A percentile compares a stretch with the other conserved stretches of the same genome.
These are phyloP conservation scores for Trichophyton benhamiae DNA, from an alignment of 2,329 filamentous ascomycete species.

Conservation along the genomic window DNA sequence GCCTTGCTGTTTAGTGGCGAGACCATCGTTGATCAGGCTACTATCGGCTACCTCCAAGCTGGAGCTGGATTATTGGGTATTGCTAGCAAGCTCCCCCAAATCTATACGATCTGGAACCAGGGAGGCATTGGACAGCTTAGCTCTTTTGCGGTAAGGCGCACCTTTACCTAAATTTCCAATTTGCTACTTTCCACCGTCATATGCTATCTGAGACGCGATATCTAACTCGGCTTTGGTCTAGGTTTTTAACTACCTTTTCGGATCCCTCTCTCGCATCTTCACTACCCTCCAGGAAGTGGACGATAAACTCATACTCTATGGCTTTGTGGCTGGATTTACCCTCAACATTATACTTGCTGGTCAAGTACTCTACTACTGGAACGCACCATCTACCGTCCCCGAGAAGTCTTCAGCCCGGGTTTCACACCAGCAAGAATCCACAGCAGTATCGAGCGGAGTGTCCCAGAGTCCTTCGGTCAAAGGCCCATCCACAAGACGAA, in stretches of 20 bases:
- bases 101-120: conserved; percentile 68
- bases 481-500: conserved; percentile 44
- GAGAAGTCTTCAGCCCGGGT: conserved; percentile 18
- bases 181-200: not conserved
- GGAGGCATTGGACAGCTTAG: conserved; percentile 91
- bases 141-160: conserved; percentile 70
- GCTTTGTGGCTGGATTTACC: conserved; percentile 81
- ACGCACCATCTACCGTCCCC: conserved; percentile 35
- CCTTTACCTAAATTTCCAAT: conserved; percentile 1
- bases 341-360: conserved; percentile 75
- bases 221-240: conserved; percentile 27
- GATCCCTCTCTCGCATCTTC: conserved; percentile 88
- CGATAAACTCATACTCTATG: conserved; percentile 90
- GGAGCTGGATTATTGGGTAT: conserved; percentile 72
- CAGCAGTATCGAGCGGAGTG: conserved; percentile 30
- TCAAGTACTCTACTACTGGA: conserved; percentile 98
- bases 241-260: conserved; percentile 97
- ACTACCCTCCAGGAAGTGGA: conserved; percentile 96
- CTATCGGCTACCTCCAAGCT: conserved; percentile 65
- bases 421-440: conserved; percentile 17
- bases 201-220: conserved; percentile 1
- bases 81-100: conserved; percentile 88
- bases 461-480: conserved; percentile 33
- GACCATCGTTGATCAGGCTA: conserved; percentile 51
- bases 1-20: conserved; percentile 53